Evolutionary conservation across 78 protist species (phyloP), one percentile per base, ranked within the genome.

Genomic region (Tieghemostelium lacteum): DNA sequence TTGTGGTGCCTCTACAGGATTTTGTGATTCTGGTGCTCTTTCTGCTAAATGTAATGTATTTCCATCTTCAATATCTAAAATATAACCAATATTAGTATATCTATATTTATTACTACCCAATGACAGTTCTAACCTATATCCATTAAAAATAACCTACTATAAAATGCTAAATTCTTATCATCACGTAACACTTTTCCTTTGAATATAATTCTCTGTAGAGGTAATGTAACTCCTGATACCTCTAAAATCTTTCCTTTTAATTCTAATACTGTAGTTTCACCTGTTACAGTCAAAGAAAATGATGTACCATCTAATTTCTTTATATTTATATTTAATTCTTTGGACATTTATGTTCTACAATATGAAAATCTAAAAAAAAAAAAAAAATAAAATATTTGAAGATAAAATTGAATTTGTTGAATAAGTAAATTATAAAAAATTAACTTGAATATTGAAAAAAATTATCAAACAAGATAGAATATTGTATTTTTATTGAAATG

Each of bases 61-160:
- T 26, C 91, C 91, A 55, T 83, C 91, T 39, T 69, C 91, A 69
- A 83, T 83, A 58, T 83, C 91, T 83, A 20, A 20, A 63, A 31
- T 6, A 0, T 42, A 31, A 37, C 34, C 6, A 45, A 45, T 45
- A 45, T 45, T 14, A 45, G 10, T 45, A 45, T 45, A 45, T 45
- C 10, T 14, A 45, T 45, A 10, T 14, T 14, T 45, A 31, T n/a
- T n/a, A n/a, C n/a, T n/a, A n/a, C n/a, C n/a, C n/a, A n/a, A n/a
- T n/a, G n/a, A n/a, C n/a, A n/a, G n/a, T n/a, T n/a, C n/a, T n/a
- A n/a, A n/a, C n/a, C n/a, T n/a, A n/a, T n/a, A n/a, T n/a, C n/a
- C n/a, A n/a, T n/a, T n/a, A n/a, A n/a, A n/a, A n/a, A n/a, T 55
- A 17, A 77, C 87, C 31, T 80, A 80, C 88, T 80, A 40, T 80